Conservation (phyloP, 1,284 basidiomycete species). For the Pascua guehoae region DNA sequence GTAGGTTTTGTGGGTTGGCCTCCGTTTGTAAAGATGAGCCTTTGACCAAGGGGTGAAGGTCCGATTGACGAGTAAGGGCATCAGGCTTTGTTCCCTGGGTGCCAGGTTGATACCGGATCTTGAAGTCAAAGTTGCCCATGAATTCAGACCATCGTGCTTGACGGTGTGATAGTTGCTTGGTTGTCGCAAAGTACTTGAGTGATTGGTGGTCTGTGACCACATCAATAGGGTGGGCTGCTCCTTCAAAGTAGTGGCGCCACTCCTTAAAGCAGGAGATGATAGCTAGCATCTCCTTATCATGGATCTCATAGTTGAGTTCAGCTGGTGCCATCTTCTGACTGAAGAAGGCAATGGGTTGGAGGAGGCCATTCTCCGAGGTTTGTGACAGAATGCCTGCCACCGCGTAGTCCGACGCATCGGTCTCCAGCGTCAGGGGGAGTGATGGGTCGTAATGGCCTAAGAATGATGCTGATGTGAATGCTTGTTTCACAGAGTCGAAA, state of each 20-base stretch:
- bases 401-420: constrained; percentile 39
- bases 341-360: constrained; percentile 47
- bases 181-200: constrained; percentile 49
- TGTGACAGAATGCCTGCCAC: constrained; percentile 36
- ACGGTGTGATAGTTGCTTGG: constrained; percentile 45
- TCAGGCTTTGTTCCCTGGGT: constrained; percentile 42
- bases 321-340: constrained; percentile 38
- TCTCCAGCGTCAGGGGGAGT: constrained; percentile 35
- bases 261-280: constrained; percentile 49
- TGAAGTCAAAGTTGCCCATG: constrained; percentile 47
- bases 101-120: constrained; percentile 48
- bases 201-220: constrained; percentile 54
- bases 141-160: constrained; percentile 51
- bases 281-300: constrained; percentile 55
- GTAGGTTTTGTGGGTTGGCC: constrained; percentile 53
- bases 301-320: constrained; percentile 54
- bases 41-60: constrained; percentile 23
- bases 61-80: constrained; percentile 47
- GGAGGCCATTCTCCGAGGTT: constrained; percentile 25
- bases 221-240: constrained; percentile 27
- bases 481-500: constrained; percentile 48
- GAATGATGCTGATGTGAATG: constrained; percentile 46
- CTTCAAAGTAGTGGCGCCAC: constrained; percentile 50
- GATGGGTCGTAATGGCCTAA: constrained; percentile 47
- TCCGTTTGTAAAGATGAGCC: constrained; percentile 28